Evolutionary conservation across 1,139 yeast genomes (phyloP).

Genomic region (Yamadazyma mexicana): DNA sequence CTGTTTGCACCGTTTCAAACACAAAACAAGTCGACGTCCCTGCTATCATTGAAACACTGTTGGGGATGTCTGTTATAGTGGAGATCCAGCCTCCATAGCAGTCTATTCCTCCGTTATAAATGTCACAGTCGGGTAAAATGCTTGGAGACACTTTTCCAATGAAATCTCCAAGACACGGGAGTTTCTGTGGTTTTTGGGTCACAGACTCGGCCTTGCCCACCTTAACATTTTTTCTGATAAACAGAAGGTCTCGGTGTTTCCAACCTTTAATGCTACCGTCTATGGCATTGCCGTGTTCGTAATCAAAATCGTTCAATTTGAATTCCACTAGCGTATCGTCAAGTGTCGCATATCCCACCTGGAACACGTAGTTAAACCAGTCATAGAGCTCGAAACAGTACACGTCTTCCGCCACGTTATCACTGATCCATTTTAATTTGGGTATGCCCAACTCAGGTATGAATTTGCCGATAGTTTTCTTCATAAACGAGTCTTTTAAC

Average conservation of each 20-base stretch:
- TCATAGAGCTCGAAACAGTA: constrained; percentile 55
- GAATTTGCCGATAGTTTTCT: constrained; percentile 44
- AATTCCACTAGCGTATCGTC: constrained; percentile 11
- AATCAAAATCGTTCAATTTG: constrained; percentile 10
- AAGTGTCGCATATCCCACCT: constrained; percentile 20
- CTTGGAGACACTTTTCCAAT: constrained; percentile 18
- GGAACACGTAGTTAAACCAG: constrained; percentile 43
- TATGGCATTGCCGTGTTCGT: constrained; percentile 24
- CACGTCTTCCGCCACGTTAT: constrained; percentile 19
- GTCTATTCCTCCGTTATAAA: constrained; percentile 55
- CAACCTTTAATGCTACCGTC: constrained; percentile 64
- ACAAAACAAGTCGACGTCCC: constrained; percentile 63
- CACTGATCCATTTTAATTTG: constrained; percentile 42
- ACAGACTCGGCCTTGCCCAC: constrained; percentile 17
- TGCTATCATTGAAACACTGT: constrained; percentile 49
- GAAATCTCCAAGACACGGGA: constrained; percentile 20
- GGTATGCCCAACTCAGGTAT: constrained; percentile 61
- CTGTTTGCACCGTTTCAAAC: constrained; percentile 23
- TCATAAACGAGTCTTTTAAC: constrained; percentile 17
- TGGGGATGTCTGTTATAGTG: constrained; percentile 20
- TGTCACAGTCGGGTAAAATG: constrained; percentile 13
- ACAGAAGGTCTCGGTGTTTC: constrained; percentile 26
- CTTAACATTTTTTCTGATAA: constrained; percentile 20
- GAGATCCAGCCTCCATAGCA: constrained; percentile 58
- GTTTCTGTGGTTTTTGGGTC: background rate